phyloP scores from a whole-genome alignment of 768 basidiomycete species.

The Naganishia antarctica region DNA sequence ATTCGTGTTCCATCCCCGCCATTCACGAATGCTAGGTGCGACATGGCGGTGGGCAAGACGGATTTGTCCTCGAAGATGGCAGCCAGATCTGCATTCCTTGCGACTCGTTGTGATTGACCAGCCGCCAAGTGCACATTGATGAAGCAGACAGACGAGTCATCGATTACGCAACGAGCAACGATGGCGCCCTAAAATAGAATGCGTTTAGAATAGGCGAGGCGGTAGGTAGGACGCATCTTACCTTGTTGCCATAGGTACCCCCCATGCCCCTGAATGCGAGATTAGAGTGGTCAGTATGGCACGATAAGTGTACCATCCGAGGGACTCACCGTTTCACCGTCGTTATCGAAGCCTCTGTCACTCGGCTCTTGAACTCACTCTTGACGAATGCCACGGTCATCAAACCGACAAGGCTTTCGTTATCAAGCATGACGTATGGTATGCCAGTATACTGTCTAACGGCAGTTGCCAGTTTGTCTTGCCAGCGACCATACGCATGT shows the following conservation, averaged over 20 bases:
- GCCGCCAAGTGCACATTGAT: constrained; percentile 93
- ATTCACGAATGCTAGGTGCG: constrained; percentile 64
- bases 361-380: constrained; percentile 57
- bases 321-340: constrained; percentile 61
- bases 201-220: background rate
- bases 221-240: constrained; percentile 46
- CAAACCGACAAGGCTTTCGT: constrained; percentile 84
- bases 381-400: constrained; percentile 69
- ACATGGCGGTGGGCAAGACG: constrained; percentile 58
- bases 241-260: constrained; percentile 93
- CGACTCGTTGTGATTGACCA: constrained; percentile 74
- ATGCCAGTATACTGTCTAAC: constrained; percentile 69
- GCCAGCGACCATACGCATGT: constrained; percentile 79
- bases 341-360: constrained; percentile 69
- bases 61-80: constrained; percentile 77
- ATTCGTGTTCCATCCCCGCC: constrained; percentile 92
- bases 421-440: constrained; percentile 75
- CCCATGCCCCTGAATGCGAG: constrained; percentile 64
- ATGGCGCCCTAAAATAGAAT: constrained; percentile 66
- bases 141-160: constrained; percentile 88
- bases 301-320: background rate
- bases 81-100: constrained; percentile 80
- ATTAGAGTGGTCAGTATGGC: background rate
- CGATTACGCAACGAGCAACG: constrained; percentile 76
- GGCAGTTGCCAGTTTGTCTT: constrained; percentile 68